Evolutionary conservation across 2,329 filamentous ascomycete genomes (phyloP).

Genomic region (Stenocarpella maydis): DNA sequence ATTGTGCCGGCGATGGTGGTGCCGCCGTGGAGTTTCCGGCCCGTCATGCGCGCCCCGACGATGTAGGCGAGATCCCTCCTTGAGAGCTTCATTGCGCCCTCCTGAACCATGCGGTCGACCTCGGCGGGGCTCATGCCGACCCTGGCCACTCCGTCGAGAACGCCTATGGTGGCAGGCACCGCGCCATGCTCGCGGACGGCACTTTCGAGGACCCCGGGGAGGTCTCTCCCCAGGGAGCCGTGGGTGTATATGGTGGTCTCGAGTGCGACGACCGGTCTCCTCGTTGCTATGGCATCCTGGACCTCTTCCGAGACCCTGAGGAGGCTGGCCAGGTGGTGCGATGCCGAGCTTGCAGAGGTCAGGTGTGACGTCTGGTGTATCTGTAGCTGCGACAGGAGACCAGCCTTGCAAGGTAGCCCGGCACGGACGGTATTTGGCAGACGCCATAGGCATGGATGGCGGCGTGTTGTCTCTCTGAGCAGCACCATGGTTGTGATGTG

Average conservation of each 20-base stretch:
- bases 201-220: conserved; percentile 71
- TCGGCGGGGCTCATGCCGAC: conserved; percentile 81
- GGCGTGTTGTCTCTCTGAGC: conserved; percentile 6
- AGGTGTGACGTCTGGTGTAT: background rate
- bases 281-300: conserved; percentile 74
- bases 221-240: conserved; percentile 77
- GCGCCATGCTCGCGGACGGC: conserved; percentile 83
- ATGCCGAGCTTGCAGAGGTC: background rate
- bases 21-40: conserved; percentile 79
- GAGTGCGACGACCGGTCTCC: conserved; percentile 86
- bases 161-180: conserved; percentile 89
- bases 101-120: conserved; percentile 75
- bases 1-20: conserved; percentile 96
- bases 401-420: background rate
- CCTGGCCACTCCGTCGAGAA: conserved; percentile 82
- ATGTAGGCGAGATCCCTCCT: conserved; percentile 86
- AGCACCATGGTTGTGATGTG: conserved; percentile 23
- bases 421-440: background rate
- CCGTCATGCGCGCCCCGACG: conserved; percentile 73
- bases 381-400: background rate
- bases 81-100: conserved; percentile 82
- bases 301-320: conserved; percentile 85
- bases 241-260: conserved; percentile 99
- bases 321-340: conserved; percentile 51
- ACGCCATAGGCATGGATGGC: background rate